Conservation (phyloP, 139 green algal genomes). For the Diplosphaera chodatii region DNA sequence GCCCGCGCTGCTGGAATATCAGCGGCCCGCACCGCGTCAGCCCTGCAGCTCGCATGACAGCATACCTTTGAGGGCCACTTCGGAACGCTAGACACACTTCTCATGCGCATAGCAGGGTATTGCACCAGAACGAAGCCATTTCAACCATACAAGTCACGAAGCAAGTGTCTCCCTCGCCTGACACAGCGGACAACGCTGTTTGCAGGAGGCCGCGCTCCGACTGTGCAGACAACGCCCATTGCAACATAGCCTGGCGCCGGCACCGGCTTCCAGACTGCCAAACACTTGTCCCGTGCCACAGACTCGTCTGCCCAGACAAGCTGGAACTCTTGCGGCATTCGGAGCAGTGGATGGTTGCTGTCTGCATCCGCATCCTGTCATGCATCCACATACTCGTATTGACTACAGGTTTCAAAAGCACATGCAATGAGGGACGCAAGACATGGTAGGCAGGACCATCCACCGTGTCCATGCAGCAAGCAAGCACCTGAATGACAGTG, state of each 20-base stretch:
- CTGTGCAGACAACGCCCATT: conserved; percentile 59
- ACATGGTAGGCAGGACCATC: too few species aligned
- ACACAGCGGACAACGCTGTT: conserved; percentile 17
- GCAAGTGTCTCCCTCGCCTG: not conserved
- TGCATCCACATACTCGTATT: too few species aligned
- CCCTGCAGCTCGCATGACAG: not conserved
- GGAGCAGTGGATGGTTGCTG: conserved; percentile 20
- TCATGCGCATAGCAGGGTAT: too few species aligned
- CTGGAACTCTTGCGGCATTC: conserved; percentile 23
- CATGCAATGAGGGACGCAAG: too few species aligned
- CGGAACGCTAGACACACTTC: too few species aligned
- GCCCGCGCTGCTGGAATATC: not conserved
- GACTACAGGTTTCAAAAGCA: too few species aligned
- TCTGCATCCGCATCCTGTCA: conserved; percentile 1
- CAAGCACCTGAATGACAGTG: conserved; percentile 12
- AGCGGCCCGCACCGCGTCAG: not conserved
- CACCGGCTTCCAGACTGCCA: conserved; percentile 72
- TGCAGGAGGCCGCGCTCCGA: conserved; percentile 18
- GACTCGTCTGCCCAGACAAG: conserved; percentile 28
- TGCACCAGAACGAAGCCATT: too few species aligned
- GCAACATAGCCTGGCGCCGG: conserved; percentile 71
- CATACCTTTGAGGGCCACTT: not conserved
- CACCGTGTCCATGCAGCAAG: too few species aligned
- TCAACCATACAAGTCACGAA: conserved; percentile 16
- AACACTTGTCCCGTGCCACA: conserved; percentile 7